Conservation (phyloP, 495 filamentous ascomycete species). For the Rhypophila decipiens region DNA sequence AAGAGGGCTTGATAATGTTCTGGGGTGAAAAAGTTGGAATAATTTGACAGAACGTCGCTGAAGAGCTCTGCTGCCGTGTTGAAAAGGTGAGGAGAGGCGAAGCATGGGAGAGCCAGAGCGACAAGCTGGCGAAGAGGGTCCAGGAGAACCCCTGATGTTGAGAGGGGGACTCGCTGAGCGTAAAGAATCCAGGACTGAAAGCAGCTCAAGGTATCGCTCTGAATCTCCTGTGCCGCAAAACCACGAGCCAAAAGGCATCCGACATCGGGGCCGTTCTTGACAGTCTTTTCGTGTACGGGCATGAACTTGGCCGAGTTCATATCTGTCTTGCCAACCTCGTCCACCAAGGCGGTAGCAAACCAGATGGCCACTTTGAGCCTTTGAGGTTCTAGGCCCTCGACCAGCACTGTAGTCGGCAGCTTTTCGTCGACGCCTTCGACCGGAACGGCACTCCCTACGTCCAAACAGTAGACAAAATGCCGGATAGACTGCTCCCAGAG, state of each 20-base stretch:
- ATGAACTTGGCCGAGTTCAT: constrained; percentile 41
- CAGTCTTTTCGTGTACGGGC: constrained; percentile 44
- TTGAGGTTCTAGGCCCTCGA: constrained; percentile 45
- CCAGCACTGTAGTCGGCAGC: constrained; percentile 44
- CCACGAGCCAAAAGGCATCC: constrained; percentile 40
- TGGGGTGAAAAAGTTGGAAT: constrained; percentile 52
- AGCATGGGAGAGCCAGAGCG: constrained; percentile 47
- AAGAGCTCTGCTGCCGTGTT: constrained; percentile 57
- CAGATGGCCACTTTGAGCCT: constrained; percentile 59
- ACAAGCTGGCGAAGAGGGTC: constrained; percentile 51
- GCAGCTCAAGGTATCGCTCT: constrained; percentile 51
- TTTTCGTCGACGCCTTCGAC: constrained; percentile 44
- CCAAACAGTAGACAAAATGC: constrained; percentile 60
- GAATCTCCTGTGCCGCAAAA: constrained; percentile 28
- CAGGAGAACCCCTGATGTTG: constrained; percentile 45
- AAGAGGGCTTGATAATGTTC: constrained; percentile 50
- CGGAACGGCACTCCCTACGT: constrained; percentile 41
- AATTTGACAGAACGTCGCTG: constrained; percentile 58
- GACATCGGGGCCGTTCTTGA: constrained; percentile 46
- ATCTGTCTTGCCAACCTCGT: constrained; percentile 67
- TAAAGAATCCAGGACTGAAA: constrained; percentile 68
- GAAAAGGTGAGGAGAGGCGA: constrained; percentile 48
- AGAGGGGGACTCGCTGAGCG: constrained; percentile 51
- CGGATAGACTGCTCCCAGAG: constrained; percentile 63
- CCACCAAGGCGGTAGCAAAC: constrained; percentile 66